Conservation (phyloP, 2,329 filamentous ascomycete genomes). For the Akanthomyces dipterigenus region DNA sequence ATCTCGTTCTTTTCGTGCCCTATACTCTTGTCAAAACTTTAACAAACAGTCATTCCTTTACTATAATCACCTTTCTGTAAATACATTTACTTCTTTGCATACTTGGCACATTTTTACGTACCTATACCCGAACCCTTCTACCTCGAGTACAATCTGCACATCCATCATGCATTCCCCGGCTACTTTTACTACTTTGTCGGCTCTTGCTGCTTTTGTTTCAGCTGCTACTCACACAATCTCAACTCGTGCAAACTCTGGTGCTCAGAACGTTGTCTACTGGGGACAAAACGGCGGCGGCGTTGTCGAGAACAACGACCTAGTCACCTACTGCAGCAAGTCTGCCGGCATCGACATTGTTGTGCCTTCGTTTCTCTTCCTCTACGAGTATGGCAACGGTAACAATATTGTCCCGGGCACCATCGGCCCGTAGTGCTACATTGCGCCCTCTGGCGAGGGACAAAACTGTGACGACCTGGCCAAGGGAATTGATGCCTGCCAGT, state of each 20-base stretch:
- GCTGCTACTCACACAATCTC: constrained; percentile 10
- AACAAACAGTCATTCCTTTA: background rate
- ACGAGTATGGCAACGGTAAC: constrained; percentile 28
- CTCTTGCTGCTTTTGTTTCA: constrained; percentile 8
- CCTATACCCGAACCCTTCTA: background rate
- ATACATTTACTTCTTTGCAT: background rate
- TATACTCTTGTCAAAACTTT: background rate
- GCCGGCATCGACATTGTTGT: constrained; percentile 36
- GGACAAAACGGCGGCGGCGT: constrained; percentile 20
- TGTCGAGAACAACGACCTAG: constrained; percentile 29
- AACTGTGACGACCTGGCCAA: constrained; percentile 16
- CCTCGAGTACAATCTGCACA: background rate
- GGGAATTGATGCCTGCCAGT: constrained; percentile 13
- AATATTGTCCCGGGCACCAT: constrained; percentile 33
- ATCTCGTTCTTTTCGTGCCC: background rate
- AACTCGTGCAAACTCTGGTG: constrained; percentile 14
- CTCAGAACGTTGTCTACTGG: constrained; percentile 26
- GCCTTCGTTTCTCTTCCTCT: constrained; percentile 36
- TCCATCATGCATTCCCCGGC: background rate
- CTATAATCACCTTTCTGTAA: background rate
- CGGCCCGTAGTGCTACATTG: constrained; percentile 32
- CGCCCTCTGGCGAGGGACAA: constrained; percentile 23
- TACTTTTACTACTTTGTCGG: background rate
- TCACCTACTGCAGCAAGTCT: constrained; percentile 29
- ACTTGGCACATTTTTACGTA: background rate